These are phyloP conservation scores for Histomonas meleagridis DNA, from an alignment of 208 protist genomes.

Conservation along the genomic window DNA sequence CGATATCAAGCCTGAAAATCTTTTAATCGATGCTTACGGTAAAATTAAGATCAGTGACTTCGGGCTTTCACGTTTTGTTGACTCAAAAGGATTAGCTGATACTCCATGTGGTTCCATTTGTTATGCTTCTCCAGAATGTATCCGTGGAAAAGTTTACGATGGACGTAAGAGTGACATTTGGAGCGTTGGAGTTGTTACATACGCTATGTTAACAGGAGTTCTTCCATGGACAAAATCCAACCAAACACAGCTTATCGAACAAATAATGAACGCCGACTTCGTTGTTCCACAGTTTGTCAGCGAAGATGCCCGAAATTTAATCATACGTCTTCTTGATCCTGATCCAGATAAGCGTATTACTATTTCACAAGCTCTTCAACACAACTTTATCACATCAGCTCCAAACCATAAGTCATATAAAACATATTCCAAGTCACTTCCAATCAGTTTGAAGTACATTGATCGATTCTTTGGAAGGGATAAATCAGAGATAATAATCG, in stretches of 20 bases:
- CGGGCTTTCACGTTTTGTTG: neutral
- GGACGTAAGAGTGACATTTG: neutral
- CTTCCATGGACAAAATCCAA: neutral
- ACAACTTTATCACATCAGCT: too few relatives aligned
- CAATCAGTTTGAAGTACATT: neutral
- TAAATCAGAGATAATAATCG: too few relatives aligned
- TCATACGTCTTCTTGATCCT: neutral
- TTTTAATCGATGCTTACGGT: neutral
- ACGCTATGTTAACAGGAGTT: neutral
- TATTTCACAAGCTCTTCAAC: neutral
- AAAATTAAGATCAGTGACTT: neutral
- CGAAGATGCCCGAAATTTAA: neutral
- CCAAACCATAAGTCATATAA: neutral
- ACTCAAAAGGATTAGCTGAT: neutral
- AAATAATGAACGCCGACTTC: neutral
- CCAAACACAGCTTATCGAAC: neutral
- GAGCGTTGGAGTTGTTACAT: neutral
- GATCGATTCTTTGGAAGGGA: too few relatives aligned
- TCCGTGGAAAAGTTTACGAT: neutral
- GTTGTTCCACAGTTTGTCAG: neutral
- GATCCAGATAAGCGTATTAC: neutral
- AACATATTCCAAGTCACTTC: neutral
- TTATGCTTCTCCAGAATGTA: conserved; percentile 12
- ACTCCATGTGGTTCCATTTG: conserved; percentile 25
- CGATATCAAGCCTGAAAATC: conserved; percentile 22